Evolutionary conservation across 73 alveolate species (phyloP).

Genomic region (Paramecium octaurelia): DNA sequence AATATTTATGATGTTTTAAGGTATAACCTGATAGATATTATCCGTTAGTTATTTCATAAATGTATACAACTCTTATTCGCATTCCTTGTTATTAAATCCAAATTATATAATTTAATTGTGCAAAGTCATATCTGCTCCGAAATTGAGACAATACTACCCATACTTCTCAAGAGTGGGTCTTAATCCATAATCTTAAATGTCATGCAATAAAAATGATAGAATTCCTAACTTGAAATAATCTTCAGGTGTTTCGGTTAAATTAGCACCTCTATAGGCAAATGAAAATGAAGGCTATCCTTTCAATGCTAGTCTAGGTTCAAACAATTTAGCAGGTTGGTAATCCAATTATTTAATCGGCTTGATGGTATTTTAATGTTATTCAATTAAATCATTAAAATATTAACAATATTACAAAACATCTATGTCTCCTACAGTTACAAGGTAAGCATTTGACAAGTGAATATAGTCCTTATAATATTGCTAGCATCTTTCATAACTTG

Average conservation of each 20-base stretch:
- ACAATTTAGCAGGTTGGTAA: neutral
- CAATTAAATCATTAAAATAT: neutral
- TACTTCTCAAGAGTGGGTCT: neutral
- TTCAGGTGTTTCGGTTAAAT: neutral
- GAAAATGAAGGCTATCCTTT: neutral
- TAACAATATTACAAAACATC: neutral
- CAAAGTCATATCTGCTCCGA: conserved; percentile 15
- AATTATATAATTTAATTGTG: neutral
- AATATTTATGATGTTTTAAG: neutral
- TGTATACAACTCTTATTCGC: neutral
- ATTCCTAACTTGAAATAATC: neutral
- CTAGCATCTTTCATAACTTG: neutral
- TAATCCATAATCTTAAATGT: neutral
- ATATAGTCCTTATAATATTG: neutral
- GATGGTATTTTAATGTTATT: neutral
- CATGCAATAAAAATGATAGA: conserved; percentile 2
- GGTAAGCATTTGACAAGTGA: neutral
- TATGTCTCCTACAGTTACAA: conserved; percentile 9
- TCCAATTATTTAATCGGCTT: neutral
- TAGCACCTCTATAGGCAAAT: conserved; percentile 7
- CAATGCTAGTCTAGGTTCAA: neutral
- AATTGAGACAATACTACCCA: neutral
- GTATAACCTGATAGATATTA: neutral
- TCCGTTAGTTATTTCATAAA: neutral
- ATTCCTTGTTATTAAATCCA: conserved; percentile 1